Conservation (phyloP, 164 flowering plant genomes). For the Platanus orientalis region DNA sequence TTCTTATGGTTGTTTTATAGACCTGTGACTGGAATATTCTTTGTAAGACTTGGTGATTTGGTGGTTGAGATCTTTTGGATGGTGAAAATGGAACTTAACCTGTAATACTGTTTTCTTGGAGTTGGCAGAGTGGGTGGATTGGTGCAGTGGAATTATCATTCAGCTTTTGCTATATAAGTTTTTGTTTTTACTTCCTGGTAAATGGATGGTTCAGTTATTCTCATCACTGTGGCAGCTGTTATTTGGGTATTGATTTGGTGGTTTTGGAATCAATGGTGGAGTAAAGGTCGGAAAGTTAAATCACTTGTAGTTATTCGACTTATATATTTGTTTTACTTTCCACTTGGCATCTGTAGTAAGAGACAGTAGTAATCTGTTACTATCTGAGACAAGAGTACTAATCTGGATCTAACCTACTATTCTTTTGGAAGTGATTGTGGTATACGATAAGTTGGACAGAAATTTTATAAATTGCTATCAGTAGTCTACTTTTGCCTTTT, state of each 20-base stretch:
- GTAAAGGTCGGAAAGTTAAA: background rate
- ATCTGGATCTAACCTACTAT: background rate
- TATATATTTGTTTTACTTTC: background rate
- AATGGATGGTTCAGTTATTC: background rate
- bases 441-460: slow-evolving; percentile 2
- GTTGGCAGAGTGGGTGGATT: background rate
- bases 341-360: background rate
- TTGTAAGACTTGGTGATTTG: background rate
- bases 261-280: background rate
- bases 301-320: background rate
- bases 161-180: background rate
- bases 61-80: background rate
- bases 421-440: background rate
- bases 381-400: background rate
- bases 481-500: slow-evolving; percentile 4
- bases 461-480: background rate
- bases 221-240: slow-evolving; percentile 4
- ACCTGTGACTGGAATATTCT: background rate
- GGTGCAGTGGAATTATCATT: background rate
- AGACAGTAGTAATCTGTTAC: background rate
- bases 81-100: background rate
- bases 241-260: background rate
- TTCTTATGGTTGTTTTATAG: background rate
- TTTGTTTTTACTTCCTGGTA: background rate
- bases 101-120: too few relatives aligned